Conservation (phyloP, 1,284 basidiomycete genomes). For the Neotropicomus parvogracilis region DNA sequence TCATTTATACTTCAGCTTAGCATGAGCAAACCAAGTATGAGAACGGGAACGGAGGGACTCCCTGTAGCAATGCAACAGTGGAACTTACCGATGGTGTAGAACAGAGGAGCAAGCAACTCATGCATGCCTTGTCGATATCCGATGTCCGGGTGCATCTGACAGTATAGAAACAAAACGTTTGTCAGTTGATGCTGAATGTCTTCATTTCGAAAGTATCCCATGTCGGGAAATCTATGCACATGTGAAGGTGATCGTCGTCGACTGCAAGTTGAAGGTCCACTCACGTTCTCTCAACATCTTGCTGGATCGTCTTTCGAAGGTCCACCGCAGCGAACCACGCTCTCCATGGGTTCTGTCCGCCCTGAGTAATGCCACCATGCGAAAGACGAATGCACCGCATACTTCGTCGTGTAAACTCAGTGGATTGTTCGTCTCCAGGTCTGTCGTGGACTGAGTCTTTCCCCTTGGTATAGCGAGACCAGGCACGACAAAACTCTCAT, state of each 20-base stretch:
- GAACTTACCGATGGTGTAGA: slow-evolving; percentile 57
- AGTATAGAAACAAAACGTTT: slow-evolving; percentile 82
- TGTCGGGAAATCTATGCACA: slow-evolving; percentile 75
- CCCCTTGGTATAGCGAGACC: slow-evolving; percentile 42
- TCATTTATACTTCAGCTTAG: slow-evolving; percentile 28
- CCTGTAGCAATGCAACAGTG: background rate
- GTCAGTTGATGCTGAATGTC: slow-evolving; percentile 77
- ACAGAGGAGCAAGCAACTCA: slow-evolving; percentile 83
- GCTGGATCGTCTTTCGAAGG: slow-evolving; percentile 78
- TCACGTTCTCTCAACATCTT: slow-evolving; percentile 91
- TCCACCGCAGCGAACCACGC: slow-evolving; percentile 88
- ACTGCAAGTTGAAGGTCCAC: slow-evolving; percentile 25
- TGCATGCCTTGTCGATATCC: slow-evolving; percentile 97
- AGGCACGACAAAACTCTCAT: slow-evolving; percentile 58
- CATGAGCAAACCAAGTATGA: slow-evolving; percentile 15
- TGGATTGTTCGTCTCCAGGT: slow-evolving; percentile 78
- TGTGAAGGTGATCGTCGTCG: slow-evolving; percentile 2
- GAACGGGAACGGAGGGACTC: slow-evolving; percentile 8
- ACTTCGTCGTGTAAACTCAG: slow-evolving; percentile 81
- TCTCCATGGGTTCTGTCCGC: slow-evolving; percentile 81
- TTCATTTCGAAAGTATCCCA: slow-evolving; percentile 76
- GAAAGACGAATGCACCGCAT: slow-evolving; percentile 17
- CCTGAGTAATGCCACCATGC: slow-evolving; percentile 9
- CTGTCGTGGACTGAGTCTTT: slow-evolving; percentile 35
- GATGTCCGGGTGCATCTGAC: slow-evolving; percentile 70